A percentile compares a stretch with the other conserved stretches of the same genome.
phyloP scores from a whole-genome alignment of 2,329 filamentous ascomycete genomes.

The Cladorrhinum sp. region DNA sequence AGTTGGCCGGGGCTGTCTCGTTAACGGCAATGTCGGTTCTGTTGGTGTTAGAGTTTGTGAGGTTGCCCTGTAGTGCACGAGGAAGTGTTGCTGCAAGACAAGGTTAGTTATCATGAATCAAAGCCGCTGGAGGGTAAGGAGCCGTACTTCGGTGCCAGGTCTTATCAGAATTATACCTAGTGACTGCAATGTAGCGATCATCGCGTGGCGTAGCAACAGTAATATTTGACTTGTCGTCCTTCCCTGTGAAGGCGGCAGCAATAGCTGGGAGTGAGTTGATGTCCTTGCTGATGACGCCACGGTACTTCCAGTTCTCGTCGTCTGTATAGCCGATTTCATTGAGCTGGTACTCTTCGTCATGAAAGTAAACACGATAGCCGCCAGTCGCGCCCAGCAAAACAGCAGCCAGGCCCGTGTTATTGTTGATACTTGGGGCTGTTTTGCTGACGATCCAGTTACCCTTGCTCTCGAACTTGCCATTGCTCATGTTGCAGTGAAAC shows the following conservation, averaged over 20 bases:
- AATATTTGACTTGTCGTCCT: constrained; percentile 36
- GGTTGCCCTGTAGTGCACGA: constrained; percentile 28
- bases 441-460: constrained; percentile 34
- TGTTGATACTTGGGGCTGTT: constrained; percentile 27
- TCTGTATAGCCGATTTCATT: constrained; percentile 34
- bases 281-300: constrained; percentile 34
- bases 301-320: constrained; percentile 30
- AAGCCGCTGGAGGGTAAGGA: background rate
- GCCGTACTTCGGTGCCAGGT: constrained; percentile 36
- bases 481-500: constrained; percentile 35
- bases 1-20: constrained; percentile 26
- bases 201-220: constrained; percentile 36
- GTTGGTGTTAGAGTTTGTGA: constrained; percentile 29
- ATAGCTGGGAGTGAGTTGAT: constrained; percentile 30
- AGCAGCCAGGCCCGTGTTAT: constrained; percentile 32
- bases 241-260: constrained; percentile 29
- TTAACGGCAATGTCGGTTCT: constrained; percentile 25
- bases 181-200: constrained; percentile 32
- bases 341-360: constrained; percentile 33
- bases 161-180: constrained; percentile 29
- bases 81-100: constrained; percentile 33
- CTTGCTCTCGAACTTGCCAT: constrained; percentile 33
- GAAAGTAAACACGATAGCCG: constrained; percentile 40
- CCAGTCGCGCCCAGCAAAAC: constrained; percentile 32
- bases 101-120: constrained; percentile 16